Conservation (phyloP, 129 eudicot genomes). For the Helianthus annuus region HanXRQr2.0-SUNRISE NC_035440.2:37060899-37061398, state of each 20-base stretch:
- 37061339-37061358: background rate
- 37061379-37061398: background rate
- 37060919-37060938: background rate
- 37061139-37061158: background rate
- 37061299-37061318: background rate
- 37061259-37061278: background rate
- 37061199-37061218: background rate
- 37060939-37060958: background rate
- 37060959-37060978: conserved; percentile 4
- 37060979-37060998: background rate
- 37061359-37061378: background rate
- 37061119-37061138: conserved; percentile 11
- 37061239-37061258: conserved; percentile 3
- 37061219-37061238: background rate
- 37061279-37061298: background rate
- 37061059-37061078: background rate
- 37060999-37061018: background rate
- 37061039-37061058: background rate
- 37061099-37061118: background rate
- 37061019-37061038: conserved; percentile 1
- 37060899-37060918: background rate
- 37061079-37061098: background rate
- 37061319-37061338: background rate
- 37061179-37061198: background rate
- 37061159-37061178: background rate